Conservation (phyloP, 1,139 yeast genomes). For the Nadsonia starkeyi-henricii region DNA sequence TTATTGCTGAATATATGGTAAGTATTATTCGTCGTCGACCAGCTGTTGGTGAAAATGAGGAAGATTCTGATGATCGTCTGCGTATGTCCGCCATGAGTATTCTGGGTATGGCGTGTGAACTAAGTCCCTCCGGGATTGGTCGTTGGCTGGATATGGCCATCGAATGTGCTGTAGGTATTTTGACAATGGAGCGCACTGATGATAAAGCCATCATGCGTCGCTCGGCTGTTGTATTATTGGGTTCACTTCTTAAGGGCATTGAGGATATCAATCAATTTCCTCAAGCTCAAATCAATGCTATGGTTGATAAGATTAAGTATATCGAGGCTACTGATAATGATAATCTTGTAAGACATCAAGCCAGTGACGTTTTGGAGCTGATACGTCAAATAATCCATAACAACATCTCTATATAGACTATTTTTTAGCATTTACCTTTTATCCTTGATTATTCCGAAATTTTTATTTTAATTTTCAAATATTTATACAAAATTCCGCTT, state of each 20-base stretch:
- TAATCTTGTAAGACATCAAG: constrained; percentile 17
- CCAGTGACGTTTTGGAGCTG: neutral
- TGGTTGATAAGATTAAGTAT: constrained; percentile 12
- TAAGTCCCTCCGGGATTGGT: neutral
- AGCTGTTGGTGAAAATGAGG: too few relatives aligned
- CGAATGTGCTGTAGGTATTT: constrained; percentile 65
- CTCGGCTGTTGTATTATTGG: constrained; percentile 36
- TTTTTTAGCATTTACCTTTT: too few relatives aligned
- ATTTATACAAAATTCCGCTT: too few relatives aligned
- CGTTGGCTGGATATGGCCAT: constrained; percentile 34
- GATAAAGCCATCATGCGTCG: constrained; percentile 51
- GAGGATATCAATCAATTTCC: neutral
- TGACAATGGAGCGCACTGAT: constrained; percentile 39
- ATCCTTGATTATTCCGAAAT: too few relatives aligned
- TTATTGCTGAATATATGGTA: neutral
- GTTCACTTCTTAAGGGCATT: neutral
- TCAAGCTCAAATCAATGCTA: constrained; percentile 6
- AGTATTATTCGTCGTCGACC: neutral
- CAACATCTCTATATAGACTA: neutral
- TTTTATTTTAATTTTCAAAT: too few relatives aligned
- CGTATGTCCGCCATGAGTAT: constrained; percentile 82
- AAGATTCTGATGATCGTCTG: constrained; percentile 23
- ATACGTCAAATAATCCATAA: neutral
- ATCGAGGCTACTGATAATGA: constrained; percentile 15
- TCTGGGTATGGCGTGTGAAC: constrained; percentile 46